phyloP scores from a whole-genome alignment of 2,329 filamentous ascomycete species.

The Epicoccum sorghinum region DNA sequence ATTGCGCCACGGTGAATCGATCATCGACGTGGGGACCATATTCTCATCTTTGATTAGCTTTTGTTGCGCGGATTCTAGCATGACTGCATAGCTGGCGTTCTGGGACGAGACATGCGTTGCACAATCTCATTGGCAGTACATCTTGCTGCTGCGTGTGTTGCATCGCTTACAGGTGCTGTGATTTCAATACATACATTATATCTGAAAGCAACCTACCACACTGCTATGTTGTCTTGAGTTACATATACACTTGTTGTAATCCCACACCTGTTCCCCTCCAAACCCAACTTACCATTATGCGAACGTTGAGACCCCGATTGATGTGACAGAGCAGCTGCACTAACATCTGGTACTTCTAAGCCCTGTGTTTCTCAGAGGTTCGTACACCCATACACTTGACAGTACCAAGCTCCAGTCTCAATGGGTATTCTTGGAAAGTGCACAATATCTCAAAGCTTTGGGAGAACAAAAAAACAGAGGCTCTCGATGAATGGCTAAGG shows the following conservation, averaged over 20 bases:
- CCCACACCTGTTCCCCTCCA: no score
- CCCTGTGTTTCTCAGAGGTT: no score
- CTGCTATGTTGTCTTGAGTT: no score
- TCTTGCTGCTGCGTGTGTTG: neutral
- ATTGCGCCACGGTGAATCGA: neutral
- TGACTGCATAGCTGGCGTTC: constrained; percentile 18
- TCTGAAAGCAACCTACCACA: no score
- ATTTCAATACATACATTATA: neutral
- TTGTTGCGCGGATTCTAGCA: neutral
- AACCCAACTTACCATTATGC: no score
- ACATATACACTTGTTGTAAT: no score
- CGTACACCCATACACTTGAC: no score
- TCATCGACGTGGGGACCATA: neutral
- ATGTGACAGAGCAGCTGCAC: no score
- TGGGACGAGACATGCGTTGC: neutral
- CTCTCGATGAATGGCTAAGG: neutral
- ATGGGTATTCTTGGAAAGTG: no score
- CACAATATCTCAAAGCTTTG: neutral
- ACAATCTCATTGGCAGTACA: neutral
- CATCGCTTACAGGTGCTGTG: constrained; percentile 5
- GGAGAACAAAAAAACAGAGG: neutral
- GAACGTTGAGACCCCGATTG: no score
- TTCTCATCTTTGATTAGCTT: neutral
- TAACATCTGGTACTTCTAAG: no score
- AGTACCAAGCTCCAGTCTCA: no score